phyloP scores from a whole-genome alignment of 2,329 filamentous ascomycete genomes.

The Fusarium sp. region DNA sequence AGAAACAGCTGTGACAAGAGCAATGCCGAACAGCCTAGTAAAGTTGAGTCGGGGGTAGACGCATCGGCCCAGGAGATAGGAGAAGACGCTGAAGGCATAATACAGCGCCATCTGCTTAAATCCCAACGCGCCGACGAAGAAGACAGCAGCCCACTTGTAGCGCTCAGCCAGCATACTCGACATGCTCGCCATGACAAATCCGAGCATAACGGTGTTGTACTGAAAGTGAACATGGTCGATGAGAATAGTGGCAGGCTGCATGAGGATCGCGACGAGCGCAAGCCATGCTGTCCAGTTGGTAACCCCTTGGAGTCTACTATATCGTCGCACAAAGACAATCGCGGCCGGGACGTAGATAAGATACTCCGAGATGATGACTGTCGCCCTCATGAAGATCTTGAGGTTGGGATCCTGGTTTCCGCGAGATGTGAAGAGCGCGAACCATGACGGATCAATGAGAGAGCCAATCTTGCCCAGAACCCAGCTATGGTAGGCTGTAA shows the following conservation, averaged over 20 bases:
- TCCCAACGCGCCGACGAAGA: slow-evolving; percentile 92
- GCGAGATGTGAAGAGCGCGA: slow-evolving; percentile 84
- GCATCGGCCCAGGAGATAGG: slow-evolving; percentile 89
- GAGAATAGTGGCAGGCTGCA: slow-evolving; percentile 91
- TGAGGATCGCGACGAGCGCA: slow-evolving; percentile 87
- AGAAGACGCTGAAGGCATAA: slow-evolving; percentile 93
- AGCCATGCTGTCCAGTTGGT: slow-evolving; percentile 86
- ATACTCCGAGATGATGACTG: slow-evolving; percentile 91
- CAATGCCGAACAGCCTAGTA: slow-evolving; percentile 78
- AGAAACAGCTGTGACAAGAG: slow-evolving; percentile 76
- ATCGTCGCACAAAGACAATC: slow-evolving; percentile 86
- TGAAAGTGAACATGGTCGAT: slow-evolving; percentile 98
- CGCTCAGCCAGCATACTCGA: slow-evolving; percentile 89
- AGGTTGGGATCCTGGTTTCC: slow-evolving; percentile 82
- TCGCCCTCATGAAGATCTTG: slow-evolving; percentile 96
- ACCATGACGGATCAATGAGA: slow-evolving; percentile 86
- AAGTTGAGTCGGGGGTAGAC: slow-evolving; percentile 78
- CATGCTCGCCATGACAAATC: slow-evolving; percentile 86
- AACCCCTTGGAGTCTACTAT: slow-evolving; percentile 80
- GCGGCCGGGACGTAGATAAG: slow-evolving; percentile 87
- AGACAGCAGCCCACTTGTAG: slow-evolving; percentile 88
- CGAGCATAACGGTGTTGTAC: slow-evolving; percentile 99
- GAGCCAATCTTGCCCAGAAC: slow-evolving; percentile 87
- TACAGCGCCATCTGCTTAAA: slow-evolving; percentile 99
- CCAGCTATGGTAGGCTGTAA: slow-evolving; percentile 99